Evolutionary conservation across 2,329 filamentous ascomycete species (phyloP).

Genomic region (Chrysosporium queenslandicum): DNA sequence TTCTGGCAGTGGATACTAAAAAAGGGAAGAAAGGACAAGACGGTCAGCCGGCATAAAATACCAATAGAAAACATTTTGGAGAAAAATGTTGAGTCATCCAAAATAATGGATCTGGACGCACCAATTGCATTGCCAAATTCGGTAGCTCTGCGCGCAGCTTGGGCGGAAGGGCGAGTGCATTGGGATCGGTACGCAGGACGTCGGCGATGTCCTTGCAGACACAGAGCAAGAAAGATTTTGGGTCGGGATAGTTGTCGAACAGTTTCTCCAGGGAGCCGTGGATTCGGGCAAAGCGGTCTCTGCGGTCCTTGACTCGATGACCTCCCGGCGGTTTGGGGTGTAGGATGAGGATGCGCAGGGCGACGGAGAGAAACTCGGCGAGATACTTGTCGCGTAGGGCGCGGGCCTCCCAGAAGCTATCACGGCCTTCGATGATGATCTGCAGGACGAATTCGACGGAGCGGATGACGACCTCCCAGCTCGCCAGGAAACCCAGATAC

Average conservation of each 20-base stretch:
- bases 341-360: slow-evolving; percentile 32
- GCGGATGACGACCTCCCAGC: slow-evolving; percentile 35
- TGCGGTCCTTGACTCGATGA: slow-evolving; percentile 28
- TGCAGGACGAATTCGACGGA: slow-evolving; percentile 34
- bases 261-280: slow-evolving; percentile 32
- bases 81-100: too few species aligned
- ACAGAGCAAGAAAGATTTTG: slow-evolving; percentile 32
- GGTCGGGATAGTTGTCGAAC: slow-evolving; percentile 33
- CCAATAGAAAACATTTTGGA: too few species aligned
- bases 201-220: slow-evolving; percentile 32
- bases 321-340: slow-evolving; percentile 30
- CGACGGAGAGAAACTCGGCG: slow-evolving; percentile 31
- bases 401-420: slow-evolving; percentile 27
- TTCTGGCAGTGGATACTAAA: slow-evolving; percentile 32
- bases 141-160: slow-evolving; percentile 29
- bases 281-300: slow-evolving; percentile 33
- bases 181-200: slow-evolving; percentile 29
- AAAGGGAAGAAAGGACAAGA: background rate
- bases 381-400: slow-evolving; percentile 32
- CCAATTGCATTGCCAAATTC: slow-evolving; percentile 32
- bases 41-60: background rate
- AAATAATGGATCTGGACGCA: slow-evolving; percentile 18
- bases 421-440: slow-evolving; percentile 30
- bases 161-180: slow-evolving; percentile 27
- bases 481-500: slow-evolving; percentile 33